Base-by-base conservation (phyloP, 2,329 filamentous ascomycete genomes). In the Huntiella bhutanensis region DNA sequence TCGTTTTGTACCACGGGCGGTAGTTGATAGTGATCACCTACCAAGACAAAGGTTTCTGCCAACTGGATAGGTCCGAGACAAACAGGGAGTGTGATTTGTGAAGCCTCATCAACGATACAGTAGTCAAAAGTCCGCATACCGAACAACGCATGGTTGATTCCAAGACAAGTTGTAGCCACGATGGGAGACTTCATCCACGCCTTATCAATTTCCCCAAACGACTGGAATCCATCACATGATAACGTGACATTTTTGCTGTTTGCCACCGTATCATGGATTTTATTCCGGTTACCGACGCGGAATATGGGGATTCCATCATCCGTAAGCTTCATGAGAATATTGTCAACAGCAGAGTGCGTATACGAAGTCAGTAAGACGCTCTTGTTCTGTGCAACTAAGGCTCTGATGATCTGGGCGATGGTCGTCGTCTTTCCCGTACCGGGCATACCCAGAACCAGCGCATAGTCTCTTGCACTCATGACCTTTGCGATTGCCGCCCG, bases 401-500 rank as follows among this genome's bases (percentile, higher is more conserved):
- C 84, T 39, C 84, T 79, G 55, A 98, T 96, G 54, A 98, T 95
- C 58, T 96, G 87, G 4, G 88, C 86, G 56, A 98, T 96, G 0
- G 91, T 98, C 0, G 91, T 98, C 2, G 91, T 98, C 62, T 98
- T 98, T 49, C 91, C 91, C 0, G 91, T 98, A 5, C 91, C 91
- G 1, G 91, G 91, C 91, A 98, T 98, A 22, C 91, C 91, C 15
- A 98, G 73, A 10, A 98, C 87, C n/a, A 98, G 69, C 5, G 91
- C 88, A 60, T 96, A 98, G 63, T 98, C 87, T 54, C 82, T 75
- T 3, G 91, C 88, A 55, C 81, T 85, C 81, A 98, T 92, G 35
- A 98, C 88, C 61, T 95, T 96, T 54, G 85, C 74, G 45, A 98
- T 86, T 0, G 91, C 91, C 49, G 70, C 71, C 55, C 71, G 77